Evolutionary conservation across 805 yeast genomes (phyloP).

Genomic region (Hanseniaspora occidentalis): DNA sequence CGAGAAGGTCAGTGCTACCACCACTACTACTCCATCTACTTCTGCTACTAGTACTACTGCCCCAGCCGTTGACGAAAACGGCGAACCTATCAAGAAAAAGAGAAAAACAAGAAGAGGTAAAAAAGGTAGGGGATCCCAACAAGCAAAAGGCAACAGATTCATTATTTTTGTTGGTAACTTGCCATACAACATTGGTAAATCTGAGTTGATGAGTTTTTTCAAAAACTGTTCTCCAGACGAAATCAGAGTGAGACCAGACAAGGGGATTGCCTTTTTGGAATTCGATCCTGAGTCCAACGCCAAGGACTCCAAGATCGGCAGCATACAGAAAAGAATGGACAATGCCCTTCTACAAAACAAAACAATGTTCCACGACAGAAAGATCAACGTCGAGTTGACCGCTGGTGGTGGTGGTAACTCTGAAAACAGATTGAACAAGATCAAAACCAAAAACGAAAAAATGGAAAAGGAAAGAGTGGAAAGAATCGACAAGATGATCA

Average conservation of each 20-base stretch:
- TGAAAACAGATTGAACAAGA: constrained; percentile 48
- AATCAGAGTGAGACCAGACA: constrained; percentile 67
- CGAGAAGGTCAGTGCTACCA: constrained; percentile 8
- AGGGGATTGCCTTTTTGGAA: constrained; percentile 88
- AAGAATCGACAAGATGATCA: constrained; percentile 37
- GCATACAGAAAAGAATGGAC: constrained; percentile 71
- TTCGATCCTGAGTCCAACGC: constrained; percentile 37
- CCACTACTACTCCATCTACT: constrained; percentile 11
- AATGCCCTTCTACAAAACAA: constrained; percentile 78
- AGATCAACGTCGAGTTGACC: constrained; percentile 89
- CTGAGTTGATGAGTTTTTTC: constrained; percentile 60
- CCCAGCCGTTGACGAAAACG: constrained; percentile 13
- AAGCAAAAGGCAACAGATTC: constrained; percentile 48
- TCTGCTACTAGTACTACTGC: constrained; percentile 8
- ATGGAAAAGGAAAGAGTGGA: constrained; percentile 56
- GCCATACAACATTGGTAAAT: constrained; percentile 56
- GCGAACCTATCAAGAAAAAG: constrained; percentile 40
- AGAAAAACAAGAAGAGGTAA: constrained; percentile 71
- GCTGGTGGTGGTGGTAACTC: constrained; percentile 98
- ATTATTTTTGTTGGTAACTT: constrained; percentile 84
- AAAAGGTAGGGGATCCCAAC: constrained; percentile 43
- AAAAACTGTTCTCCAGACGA: constrained; percentile 59
- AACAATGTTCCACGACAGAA: constrained; percentile 51
- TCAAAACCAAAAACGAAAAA: constrained; percentile 67
- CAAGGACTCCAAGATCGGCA: constrained; percentile 14